Evolutionary conservation across 176 grass and related monocot genomes (phyloP).

Genomic region (Microstegium vimineum): DNA sequence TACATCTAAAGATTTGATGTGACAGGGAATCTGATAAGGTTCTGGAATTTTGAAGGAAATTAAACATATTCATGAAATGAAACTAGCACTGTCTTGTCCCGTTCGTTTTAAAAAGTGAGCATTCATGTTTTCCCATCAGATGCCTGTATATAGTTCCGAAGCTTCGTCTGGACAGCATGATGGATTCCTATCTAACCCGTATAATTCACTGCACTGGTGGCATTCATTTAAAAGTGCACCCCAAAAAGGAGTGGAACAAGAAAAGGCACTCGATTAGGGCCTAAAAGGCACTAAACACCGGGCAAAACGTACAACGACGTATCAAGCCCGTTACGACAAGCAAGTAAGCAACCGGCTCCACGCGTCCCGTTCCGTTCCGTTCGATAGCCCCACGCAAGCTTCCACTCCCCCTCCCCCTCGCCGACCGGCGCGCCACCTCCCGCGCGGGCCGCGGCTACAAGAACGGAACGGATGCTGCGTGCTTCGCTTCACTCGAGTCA

Average conservation of each 20-base stretch:
- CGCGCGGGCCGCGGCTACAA: background rate
- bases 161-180: background rate
- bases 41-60: too few species aligned
- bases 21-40: too few species aligned
- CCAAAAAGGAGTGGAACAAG: background rate
- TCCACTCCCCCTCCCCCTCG: background rate
- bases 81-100: too few species aligned
- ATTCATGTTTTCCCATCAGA: background rate
- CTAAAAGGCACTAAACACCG: background rate
- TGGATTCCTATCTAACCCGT: background rate
- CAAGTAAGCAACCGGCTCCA: background rate
- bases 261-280: slow-evolving; percentile 6
- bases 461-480: slow-evolving; percentile 3
- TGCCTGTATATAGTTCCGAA: background rate
- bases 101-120: too few species aligned
- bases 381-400: background rate
- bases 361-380: slow-evolving; percentile 18
- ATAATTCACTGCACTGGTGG: background rate
- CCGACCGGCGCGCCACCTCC: background rate
- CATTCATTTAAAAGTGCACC: background rate
- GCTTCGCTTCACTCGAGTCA: background rate
- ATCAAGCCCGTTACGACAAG: slow-evolving; percentile 20
- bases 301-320: slow-evolving; percentile 40
- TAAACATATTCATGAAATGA: too few species aligned
- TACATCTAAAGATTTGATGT: too few species aligned